Base-by-base conservation (phyloP, 2,329 filamentous ascomycete species). In the Chrysoporthe puriensis region DNA sequence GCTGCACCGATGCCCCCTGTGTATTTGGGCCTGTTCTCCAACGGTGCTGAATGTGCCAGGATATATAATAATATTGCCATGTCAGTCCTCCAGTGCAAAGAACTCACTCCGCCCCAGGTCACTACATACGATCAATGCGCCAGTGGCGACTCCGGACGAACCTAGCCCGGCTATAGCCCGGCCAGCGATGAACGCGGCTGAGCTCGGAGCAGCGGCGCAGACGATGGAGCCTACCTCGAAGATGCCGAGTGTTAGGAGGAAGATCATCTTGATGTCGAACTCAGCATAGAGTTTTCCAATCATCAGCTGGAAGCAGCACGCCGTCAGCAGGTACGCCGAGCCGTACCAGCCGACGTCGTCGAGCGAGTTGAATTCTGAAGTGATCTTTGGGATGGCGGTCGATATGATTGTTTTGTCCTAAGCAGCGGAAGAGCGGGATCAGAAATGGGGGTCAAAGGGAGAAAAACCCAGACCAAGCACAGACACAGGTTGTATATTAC, bases 291-390 rank as follows among this genome's bases (percentile, higher is more conserved):
- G 34, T 9, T 58, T 57, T 4, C 62, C 62, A 16, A 36, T 58
- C 18, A 58, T 32, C 8, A 46, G n/a, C 3, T 57, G 50, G 8
- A 64, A 58, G 26, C 21, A 57, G 50, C 34, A 40, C 4, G 34
- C 36, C 6, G 62, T 46, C 1, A 64, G 40, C 11, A 64, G 34
- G 52, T 58, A 64, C 11, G n/a, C 50, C 2, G 32, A 40, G 26
- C 48, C 50, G 32, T 64, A 64, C 62, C 62, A 64, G 16, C 62
- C 52, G 26, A 64, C 40, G 14, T 64, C 50, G 21, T 34, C 21
- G 7, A 48, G 42, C 3, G 40, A 46, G 9, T 61, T 32, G 59
- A 61, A 61, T 14, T 48, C 59, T 4, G 18, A 11, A 7, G 40
- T 46, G 9, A 61, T 61, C 8, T 32, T 46, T 3, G 59, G 59